Base-by-base conservation (phyloP, 768 basidiomycete genomes). In the Melanogaster broomeanus region DNA sequence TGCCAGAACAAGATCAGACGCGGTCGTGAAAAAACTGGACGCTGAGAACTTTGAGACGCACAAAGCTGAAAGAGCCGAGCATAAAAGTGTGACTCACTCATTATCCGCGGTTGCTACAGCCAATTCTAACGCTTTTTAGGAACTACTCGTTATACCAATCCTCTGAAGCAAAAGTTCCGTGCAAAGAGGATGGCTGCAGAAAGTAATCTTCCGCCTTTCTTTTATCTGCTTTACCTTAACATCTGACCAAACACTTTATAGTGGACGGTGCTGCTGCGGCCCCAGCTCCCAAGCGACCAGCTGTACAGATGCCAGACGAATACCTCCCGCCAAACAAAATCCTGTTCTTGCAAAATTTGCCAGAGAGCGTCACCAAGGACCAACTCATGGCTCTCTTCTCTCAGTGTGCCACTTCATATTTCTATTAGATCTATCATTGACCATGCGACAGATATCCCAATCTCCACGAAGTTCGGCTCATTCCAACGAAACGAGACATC, bases 291-390 rank as follows among this genome's bases (percentile, higher is more conserved):
- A 91, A 85, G 71, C 82, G 90, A 38, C 90, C 90, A 21, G 84
- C 85, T 58, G 88, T 97, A 53, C 92, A 95, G 68, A 97, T 98
- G 93, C 95, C 96, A 35, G 97, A 99, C 86, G 97, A 99, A 70
- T 98, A 98, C 70, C 83, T 99, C 7, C 97, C 97, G 2, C 96
- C 97, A 34, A 99, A 99, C 87, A 94, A 95, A 70, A 96, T 98
- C 71, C 81, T 99, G 45, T 99, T 99, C 82, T 69, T 99, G 58
- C 97, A 99, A 72, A 98, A 98, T 67, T 77, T 99, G 21, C 94
- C 95, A 18, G 93, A 97, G 65, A 87, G 72, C 37, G 93, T 94
- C 58, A 93, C 88, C 48, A 94, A 96, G 66, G 95, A 97, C 47
- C 87, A 90, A 64, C 87, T 99, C 54, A 83, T 88, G 70, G 84